phyloP scores from a whole-genome alignment of 177 flowering plant genomes.

The Vitis hybrid region DNA sequence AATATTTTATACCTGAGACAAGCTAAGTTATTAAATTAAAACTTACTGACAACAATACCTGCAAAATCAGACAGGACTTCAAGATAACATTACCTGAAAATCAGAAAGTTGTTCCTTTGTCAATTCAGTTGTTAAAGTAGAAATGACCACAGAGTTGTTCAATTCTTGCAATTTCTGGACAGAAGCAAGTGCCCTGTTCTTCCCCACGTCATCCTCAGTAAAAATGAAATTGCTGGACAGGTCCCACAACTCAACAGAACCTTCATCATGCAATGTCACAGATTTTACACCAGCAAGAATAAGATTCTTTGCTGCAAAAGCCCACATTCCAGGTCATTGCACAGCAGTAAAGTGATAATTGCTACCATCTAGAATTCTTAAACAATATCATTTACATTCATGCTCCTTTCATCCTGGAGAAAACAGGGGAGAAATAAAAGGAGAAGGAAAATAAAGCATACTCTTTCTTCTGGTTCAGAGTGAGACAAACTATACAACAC shows the following conservation, averaged over 20 bases:
- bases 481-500: too few relatives aligned
- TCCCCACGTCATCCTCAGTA: constrained; percentile 75
- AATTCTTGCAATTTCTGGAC: constrained; percentile 88
- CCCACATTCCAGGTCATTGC: too few relatives aligned
- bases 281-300: constrained; percentile 96
- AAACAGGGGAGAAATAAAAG: too few relatives aligned
- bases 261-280: constrained; percentile 89
- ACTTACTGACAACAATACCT: too few relatives aligned
- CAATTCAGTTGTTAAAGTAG: constrained; percentile 52
- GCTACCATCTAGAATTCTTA: too few relatives aligned
- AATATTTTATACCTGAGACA: too few relatives aligned
- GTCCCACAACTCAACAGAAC: constrained; percentile 81
- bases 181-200: constrained; percentile 84
- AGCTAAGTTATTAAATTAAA: not conserved
- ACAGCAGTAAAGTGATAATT: too few relatives aligned
- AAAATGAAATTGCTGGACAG: constrained; percentile 82
- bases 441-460: too few relatives aligned
- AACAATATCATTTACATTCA: too few relatives aligned
- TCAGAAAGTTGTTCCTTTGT: constrained; percentile 69
- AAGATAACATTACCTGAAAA: constrained; percentile 58
- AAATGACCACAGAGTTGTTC: constrained; percentile 72
- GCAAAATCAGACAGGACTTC: too few relatives aligned
- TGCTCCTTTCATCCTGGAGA: too few relatives aligned
- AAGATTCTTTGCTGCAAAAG: constrained; percentile 82
- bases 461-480: too few relatives aligned